phyloP scores from a whole-genome alignment of 805 yeast species.

The Groenewaldozyma salmanticensis region DNA sequence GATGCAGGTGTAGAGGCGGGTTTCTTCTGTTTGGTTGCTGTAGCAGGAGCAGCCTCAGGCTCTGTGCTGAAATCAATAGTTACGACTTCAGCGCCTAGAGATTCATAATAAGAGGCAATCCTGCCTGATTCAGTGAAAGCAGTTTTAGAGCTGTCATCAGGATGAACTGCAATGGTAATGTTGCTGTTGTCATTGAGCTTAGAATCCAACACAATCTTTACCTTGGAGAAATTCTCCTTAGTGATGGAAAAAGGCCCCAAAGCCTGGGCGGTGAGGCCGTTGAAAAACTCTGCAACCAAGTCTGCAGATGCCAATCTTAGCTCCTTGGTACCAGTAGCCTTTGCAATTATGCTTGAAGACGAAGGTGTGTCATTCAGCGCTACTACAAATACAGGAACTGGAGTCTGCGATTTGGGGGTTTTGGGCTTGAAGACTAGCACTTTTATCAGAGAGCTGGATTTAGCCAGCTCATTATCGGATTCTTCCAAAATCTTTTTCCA shows the following conservation, averaged over 20 bases:
- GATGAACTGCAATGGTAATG: slow-evolving; percentile 22
- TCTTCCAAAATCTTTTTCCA: slow-evolving; percentile 12
- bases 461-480: background rate
- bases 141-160: slow-evolving; percentile 24
- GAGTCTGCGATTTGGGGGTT: slow-evolving; percentile 70
- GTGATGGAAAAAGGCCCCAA: slow-evolving; percentile 24
- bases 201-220: slow-evolving; percentile 53
- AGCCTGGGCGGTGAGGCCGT: slow-evolving; percentile 37
- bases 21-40: slow-evolving; percentile 25
- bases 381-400: slow-evolving; percentile 72
- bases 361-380: slow-evolving; percentile 66
- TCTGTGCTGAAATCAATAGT: slow-evolving; percentile 27
- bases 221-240: slow-evolving; percentile 42
- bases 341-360: slow-evolving; percentile 56
- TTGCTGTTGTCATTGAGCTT: slow-evolving; percentile 30
- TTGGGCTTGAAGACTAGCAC: slow-evolving; percentile 84
- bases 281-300: slow-evolving; percentile 55
- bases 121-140: slow-evolving; percentile 32
- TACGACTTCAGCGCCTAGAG: slow-evolving; percentile 39
- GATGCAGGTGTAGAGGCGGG: slow-evolving; percentile 33
- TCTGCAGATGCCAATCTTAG: slow-evolving; percentile 84
- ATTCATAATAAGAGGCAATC: slow-evolving; percentile 33
- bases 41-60: slow-evolving; percentile 33
- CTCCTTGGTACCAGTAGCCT: slow-evolving; percentile 62
- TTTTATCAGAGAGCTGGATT: slow-evolving; percentile 45